Percentiles rank a stretch among this genome's conserved stretches.
Conservation (phyloP, 805 yeast genomes). For the Candida ovalis region DNA sequence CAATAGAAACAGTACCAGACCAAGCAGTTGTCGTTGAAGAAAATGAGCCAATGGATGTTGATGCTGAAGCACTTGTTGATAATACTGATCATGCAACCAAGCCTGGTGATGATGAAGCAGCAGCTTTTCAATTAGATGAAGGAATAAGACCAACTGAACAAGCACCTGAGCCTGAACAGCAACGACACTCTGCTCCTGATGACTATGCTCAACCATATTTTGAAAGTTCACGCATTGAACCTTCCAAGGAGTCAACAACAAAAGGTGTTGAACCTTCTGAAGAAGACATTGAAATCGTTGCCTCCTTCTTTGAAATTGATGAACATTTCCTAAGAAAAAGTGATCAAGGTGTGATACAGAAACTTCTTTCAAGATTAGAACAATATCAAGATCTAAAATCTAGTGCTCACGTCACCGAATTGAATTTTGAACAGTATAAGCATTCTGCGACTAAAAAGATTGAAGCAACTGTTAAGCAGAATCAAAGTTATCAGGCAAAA, state of each 20-base stretch:
- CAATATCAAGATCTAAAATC: constrained; percentile 37
- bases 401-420: constrained; percentile 33
- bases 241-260: not conserved
- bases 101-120: constrained; percentile 2
- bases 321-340: constrained; percentile 17
- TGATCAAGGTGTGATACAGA: constrained; percentile 20
- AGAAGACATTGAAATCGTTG: constrained; percentile 20
- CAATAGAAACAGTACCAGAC: not conserved
- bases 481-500: constrained; percentile 21
- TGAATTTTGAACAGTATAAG: constrained; percentile 38
- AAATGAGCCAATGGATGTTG: not conserved
- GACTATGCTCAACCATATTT: not conserved
- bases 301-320: constrained; percentile 35
- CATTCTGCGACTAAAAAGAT: constrained; percentile 32
- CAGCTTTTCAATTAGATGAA: not conserved
- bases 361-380: constrained; percentile 28
- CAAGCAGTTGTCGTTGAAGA: not conserved
- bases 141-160: not conserved
- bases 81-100: not conserved
- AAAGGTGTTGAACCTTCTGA: not conserved
- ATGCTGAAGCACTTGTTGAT: not conserved
- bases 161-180: not conserved
- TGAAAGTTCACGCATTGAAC: constrained; percentile 2
- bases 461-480: constrained; percentile 30
- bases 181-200: not conserved